Base-by-base conservation (phyloP, 805 yeast species). In the Monosporozyma aerobia region DNA sequence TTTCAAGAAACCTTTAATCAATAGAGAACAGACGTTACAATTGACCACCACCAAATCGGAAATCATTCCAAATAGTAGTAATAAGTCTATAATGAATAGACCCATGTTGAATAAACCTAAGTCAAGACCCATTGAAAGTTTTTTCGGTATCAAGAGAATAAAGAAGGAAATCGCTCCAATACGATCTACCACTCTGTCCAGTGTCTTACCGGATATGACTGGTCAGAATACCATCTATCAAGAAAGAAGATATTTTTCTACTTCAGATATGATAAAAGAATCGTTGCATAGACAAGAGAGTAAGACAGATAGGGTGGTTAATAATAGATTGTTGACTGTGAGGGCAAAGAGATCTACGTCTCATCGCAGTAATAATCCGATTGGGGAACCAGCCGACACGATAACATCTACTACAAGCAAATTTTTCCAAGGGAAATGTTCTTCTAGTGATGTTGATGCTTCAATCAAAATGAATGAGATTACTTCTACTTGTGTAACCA, bases 11-110 rank as follows among this genome's bases (percentile, higher is more conserved):
- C 80, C 55, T 3, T 54, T 67, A 35, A 56, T 60, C 3, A 67
- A 63, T 56, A 58, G 71, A 54, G 71, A 67, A 47, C 62, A 56
- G n/a, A 59, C 54, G 45, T 48, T 67, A 19, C 64, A 63, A 44
- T 41, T 63, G 16, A 44, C 54, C 14, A 44, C 54, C 7, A 63
- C 71, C 2, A 64, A 63, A 55, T 64, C 70, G 2, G 54, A 46
- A n/a, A 47, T 33, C 23, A n/a, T 23, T 4, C 22, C n/a, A 13
- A 46, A 19, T n/a, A 19, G 19, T 19, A 19, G 19, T 19, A 39
- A 40, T 10, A 41, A 33, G n/a, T 10, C 19, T 23, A 23, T 25
- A 16, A 22, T 41, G 14, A 33, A 30, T 14, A 41, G 35, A 47
- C 23, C 37, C 3, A 11, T 27, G 4, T 3, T 16, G 6, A 47